Conservation (phyloP, 2,329 filamentous ascomycete species). For the Beauveria scarabaeidicola region DNA sequence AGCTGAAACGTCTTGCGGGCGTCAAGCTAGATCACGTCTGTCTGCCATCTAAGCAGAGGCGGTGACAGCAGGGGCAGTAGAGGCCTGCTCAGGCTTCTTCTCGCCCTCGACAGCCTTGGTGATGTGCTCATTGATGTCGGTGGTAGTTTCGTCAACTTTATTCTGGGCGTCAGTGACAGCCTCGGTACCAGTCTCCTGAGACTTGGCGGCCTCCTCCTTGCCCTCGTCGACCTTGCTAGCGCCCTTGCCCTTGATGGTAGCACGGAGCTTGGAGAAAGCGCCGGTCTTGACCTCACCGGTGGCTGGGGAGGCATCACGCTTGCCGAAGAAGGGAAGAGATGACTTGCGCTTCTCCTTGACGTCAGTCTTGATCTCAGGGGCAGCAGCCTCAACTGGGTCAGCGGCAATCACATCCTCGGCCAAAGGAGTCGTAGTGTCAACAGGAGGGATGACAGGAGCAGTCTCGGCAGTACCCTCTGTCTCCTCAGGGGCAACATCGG, state of each 20-base stretch:
- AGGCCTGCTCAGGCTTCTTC: constrained; percentile 29
- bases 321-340: constrained; percentile 65
- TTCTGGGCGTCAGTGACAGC: constrained; percentile 22
- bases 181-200: constrained; percentile 28
- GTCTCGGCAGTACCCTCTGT: constrained; percentile 38
- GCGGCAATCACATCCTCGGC: constrained; percentile 45
- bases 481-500: constrained; percentile 30
- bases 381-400: constrained; percentile 36
- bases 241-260: constrained; percentile 44
- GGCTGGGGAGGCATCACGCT: constrained; percentile 58
- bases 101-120: constrained; percentile 19
- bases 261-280: constrained; percentile 53
- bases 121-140: constrained; percentile 23
- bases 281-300: constrained; percentile 47
- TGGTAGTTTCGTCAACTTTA: constrained; percentile 28
- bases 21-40: constrained; percentile 14
- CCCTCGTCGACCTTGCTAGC: constrained; percentile 33
- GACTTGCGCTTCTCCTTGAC: constrained; percentile 79
- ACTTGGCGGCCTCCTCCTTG: constrained; percentile 22
- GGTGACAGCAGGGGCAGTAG: constrained; percentile 39
- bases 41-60: constrained; percentile 40
- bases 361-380: constrained; percentile 50
- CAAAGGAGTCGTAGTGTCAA: constrained; percentile 48
- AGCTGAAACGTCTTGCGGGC: background rate
- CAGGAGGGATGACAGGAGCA: constrained; percentile 51